Base-by-base conservation (phyloP, 169 alveolate species). In the Fabrea salina region DNA sequence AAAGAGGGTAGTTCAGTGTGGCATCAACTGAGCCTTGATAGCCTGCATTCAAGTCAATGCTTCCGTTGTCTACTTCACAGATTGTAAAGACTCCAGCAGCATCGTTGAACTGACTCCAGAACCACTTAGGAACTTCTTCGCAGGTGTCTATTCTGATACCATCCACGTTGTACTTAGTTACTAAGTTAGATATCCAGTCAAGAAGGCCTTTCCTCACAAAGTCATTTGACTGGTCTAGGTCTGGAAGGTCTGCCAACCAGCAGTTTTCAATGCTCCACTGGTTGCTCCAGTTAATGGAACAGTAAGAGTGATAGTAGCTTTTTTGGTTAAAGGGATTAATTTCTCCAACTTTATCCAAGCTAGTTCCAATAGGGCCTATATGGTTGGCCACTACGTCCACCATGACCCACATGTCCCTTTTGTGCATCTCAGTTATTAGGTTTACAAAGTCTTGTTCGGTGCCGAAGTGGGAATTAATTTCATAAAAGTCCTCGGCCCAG, bases 371-470 rank as follows among this genome's bases (percentile, higher is more conserved):
- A 32, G 89, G 90, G 6, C 92, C 97, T 43, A 93, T 87, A 72
- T 93, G 97, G 58, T 93, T 93, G 19, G 92, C 97, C 5, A 93
- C 95, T 5, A 93, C 95, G 79, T 91, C 97, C 8, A 93, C 82
- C 97, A 93, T 93, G 7, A 93, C 93, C 94, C 93, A 93, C 32
- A 93, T 86, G 51, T 80, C 93, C 74, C 79, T 87, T 0, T 68
- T 49, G 79, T 91, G 95, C 30, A 90, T 84, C 11, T 83, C 91
- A 43, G 37, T 70, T 4, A 93, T 82, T 66, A 93, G 64, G 13
- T 85, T 82, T 19, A 61, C 64, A 30, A 90, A 75, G 35, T 86
- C 92, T 66, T 89, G 53, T 58, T 84, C 92, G 7, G 81, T 72
- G 27, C 97, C 97, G 79, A 90, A 93, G 64, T 93, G 79, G 32